Conservation (phyloP, 192 early-diverging fungal species). For the Umbelopsis sp. region DNA sequence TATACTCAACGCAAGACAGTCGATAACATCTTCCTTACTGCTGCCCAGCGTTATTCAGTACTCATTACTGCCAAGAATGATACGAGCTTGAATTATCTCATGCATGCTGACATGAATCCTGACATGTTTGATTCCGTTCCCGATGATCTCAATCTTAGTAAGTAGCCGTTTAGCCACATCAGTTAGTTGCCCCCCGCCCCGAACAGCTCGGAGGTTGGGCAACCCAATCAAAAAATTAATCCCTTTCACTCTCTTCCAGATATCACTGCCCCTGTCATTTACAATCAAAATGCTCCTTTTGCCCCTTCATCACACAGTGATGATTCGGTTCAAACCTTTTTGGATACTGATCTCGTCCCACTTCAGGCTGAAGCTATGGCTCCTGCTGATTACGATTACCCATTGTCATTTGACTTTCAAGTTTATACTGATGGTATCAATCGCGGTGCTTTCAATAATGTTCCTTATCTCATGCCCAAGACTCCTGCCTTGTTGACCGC, state of each 20-base stretch:
- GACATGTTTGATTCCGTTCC: slow-evolving; percentile 76
- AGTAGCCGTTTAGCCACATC: slow-evolving; percentile 6
- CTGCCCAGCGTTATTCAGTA: slow-evolving; percentile 81
- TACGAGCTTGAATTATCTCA: slow-evolving; percentile 61
- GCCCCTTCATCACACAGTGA: slow-evolving; percentile 22
- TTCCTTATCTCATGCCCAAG: slow-evolving; percentile 63
- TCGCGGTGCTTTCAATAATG: slow-evolving; percentile 82
- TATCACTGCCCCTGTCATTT: slow-evolving; percentile 59
- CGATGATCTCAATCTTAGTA: slow-evolving; percentile 51
- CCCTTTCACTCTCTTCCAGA: slow-evolving; percentile 23
- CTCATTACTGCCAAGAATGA: slow-evolving; percentile 73
- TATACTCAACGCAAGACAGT: slow-evolving; percentile 59
- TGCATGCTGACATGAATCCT: slow-evolving; percentile 77
- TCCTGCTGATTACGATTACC: slow-evolving; percentile 47
- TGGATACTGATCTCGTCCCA: slow-evolving; percentile 59
- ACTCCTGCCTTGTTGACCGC: slow-evolving; percentile 70
- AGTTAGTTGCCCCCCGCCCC: no score
- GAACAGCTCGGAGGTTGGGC: slow-evolving; percentile 10
- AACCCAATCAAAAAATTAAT: slow-evolving; percentile 10
- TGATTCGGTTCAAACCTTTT: slow-evolving; percentile 43
- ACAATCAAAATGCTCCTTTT: slow-evolving; percentile 40
- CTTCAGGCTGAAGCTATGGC: slow-evolving; percentile 42
- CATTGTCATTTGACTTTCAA: slow-evolving; percentile 62
- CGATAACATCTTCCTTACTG: slow-evolving; percentile 58
- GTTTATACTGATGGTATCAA: slow-evolving; percentile 74